A percentile compares a stretch with the other conserved stretches of the same genome.
These are phyloP conservation scores for Protomyces arabidopsidicola DNA, from an alignment of 1,139 yeast species.

Conservation along the genomic window DNA sequence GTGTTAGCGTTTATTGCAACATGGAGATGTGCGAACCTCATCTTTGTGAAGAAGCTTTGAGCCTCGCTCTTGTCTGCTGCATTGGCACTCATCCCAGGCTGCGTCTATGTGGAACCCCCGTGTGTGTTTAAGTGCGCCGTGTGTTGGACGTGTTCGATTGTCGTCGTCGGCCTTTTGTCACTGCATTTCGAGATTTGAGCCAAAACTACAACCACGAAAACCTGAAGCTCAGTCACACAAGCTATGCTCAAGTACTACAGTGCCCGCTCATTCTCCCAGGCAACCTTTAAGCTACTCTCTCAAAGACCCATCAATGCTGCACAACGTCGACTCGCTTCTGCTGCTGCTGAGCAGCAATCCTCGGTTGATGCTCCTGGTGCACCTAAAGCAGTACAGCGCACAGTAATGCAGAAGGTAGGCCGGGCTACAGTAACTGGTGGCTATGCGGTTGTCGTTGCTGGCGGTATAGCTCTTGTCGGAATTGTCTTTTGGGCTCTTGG, in stretches of 20 bases:
- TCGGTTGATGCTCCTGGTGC: background rate
- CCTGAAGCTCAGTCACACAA: too few species aligned
- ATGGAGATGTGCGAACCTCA: background rate
- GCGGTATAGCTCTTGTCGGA: slow-evolving; percentile 20
- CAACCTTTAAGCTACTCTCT: too few species aligned
- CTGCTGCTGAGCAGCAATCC: background rate
- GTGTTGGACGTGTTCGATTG: too few species aligned
- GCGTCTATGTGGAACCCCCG: background rate
- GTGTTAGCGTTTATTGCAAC: background rate
- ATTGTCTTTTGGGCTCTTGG: slow-evolving; percentile 24
- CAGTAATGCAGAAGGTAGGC: slow-evolving; percentile 10
- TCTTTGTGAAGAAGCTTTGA: slow-evolving; percentile 23
- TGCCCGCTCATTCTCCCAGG: too few species aligned
- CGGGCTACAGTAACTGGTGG: slow-evolving; percentile 23
- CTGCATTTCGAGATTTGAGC: too few species aligned
- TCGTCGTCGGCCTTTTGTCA: too few species aligned
- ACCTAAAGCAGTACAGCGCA: background rate
- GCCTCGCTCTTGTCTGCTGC: slow-evolving; percentile 27
- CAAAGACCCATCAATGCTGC: too few species aligned
- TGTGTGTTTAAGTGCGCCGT: too few species aligned
- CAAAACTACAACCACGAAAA: too few species aligned
- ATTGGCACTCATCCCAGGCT: slow-evolving; percentile 13
- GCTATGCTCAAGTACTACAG: too few species aligned
- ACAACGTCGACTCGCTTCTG: background rate
- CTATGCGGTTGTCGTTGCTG: slow-evolving; percentile 13